These are phyloP conservation scores for Diaporthe helianthi DNA, from an alignment of 2,329 filamentous ascomycete species.

Conservation along the genomic window DNA sequence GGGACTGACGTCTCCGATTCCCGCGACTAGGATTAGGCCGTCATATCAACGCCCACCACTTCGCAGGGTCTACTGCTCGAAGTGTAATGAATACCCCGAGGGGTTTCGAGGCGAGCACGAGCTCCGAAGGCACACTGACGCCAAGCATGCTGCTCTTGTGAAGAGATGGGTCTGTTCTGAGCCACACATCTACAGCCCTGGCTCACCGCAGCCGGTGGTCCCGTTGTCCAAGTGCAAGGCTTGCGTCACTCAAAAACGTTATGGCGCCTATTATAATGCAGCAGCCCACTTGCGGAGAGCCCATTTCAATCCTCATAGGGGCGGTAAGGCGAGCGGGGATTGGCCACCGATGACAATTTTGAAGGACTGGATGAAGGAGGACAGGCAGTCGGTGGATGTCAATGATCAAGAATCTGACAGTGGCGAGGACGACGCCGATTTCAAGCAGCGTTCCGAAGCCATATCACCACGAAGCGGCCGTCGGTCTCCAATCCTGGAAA, in stretches of 20 bases:
- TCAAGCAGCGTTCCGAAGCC: constrained; percentile 41
- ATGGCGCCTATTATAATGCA: constrained; percentile 66
- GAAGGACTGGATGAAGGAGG: constrained; percentile 68
- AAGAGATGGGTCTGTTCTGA: constrained; percentile 65
- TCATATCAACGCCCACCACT: constrained; percentile 64
- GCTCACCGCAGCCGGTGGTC: constrained; percentile 56
- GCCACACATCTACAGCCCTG: constrained; percentile 48
- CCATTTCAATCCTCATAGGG: constrained; percentile 63
- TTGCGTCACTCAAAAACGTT: constrained; percentile 62
- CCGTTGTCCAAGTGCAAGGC: constrained; percentile 63
- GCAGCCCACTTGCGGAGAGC: constrained; percentile 64
- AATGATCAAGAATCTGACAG: constrained; percentile 58
- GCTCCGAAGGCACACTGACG: constrained; percentile 70
- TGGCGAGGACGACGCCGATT: constrained; percentile 57
- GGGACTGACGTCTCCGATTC: constrained; percentile 51
- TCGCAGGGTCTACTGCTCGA: constrained; percentile 76
- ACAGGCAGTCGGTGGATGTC: constrained; percentile 56
- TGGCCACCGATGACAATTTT: constrained; percentile 65
- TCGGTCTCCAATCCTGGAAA: constrained; percentile 40
- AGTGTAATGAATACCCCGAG: constrained; percentile 82
- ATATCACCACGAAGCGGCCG: constrained; percentile 38
- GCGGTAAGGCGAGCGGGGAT: constrained; percentile 64
- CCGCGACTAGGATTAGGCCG: constrained; percentile 48
- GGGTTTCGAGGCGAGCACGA: constrained; percentile 94
- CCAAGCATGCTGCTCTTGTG: constrained; percentile 62